phyloP scores from a whole-genome alignment of 2,329 filamentous ascomycete species.

The Cordyceps cicadae region DNA sequence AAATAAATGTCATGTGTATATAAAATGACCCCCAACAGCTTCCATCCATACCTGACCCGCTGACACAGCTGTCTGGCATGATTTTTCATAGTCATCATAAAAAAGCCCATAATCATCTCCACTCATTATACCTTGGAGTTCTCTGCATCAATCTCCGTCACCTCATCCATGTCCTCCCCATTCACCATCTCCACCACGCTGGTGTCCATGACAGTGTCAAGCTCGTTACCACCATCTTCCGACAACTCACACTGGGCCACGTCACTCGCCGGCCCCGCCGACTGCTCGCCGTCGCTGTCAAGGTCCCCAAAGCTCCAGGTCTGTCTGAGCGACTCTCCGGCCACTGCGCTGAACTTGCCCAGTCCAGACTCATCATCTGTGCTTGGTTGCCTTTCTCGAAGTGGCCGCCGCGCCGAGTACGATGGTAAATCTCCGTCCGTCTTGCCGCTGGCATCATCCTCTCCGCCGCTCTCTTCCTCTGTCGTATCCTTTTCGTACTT shows the following conservation, averaged over 20 bases:
- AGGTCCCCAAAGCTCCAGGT: constrained; percentile 41
- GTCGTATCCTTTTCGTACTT: constrained; percentile 46
- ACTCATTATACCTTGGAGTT: constrained; percentile 23
- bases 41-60: neutral
- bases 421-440: constrained; percentile 24
- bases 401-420: constrained; percentile 22
- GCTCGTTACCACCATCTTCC: constrained; percentile 23
- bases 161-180: constrained; percentile 26
- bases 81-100: neutral
- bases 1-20: constrained; percentile 2
- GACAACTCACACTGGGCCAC: constrained; percentile 35
- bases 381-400: constrained; percentile 29
- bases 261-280: constrained; percentile 34
- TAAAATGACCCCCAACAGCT: neutral
- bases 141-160: constrained; percentile 42
- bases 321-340: constrained; percentile 29
- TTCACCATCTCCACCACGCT: constrained; percentile 31
- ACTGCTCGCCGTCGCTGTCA: constrained; percentile 21
- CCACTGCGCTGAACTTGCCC: constrained; percentile 16
- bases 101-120: neutral
- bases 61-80: neutral
- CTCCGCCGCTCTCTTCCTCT: constrained; percentile 35
- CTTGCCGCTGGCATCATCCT: constrained; percentile 30
- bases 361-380: constrained; percentile 38
- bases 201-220: constrained; percentile 16